Base-by-base conservation (phyloP, 768 basidiomycete genomes). In the Lentinula edodes region DNA sequence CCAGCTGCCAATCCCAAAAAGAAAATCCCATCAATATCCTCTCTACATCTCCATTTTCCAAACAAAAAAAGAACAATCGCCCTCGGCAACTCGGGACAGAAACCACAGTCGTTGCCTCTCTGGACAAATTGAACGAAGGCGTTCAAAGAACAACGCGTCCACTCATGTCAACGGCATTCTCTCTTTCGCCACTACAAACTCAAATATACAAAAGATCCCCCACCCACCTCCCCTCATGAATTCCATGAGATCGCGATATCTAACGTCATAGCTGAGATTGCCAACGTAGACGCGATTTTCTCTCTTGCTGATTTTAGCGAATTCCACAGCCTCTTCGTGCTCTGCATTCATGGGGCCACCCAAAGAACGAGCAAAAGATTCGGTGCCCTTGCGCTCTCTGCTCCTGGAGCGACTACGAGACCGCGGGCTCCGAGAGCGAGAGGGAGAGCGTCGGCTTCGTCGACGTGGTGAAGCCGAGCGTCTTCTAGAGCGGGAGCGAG, bases 171-270 rank as follows among this genome's bases (percentile, higher is more conserved):
- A 48, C 46, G 46, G 46, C 46, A 48, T 23, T 28, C 46, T 48
- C 46, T 48, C 20, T 20, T 80, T 86, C 85, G 83, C 88, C 86
- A 85, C 86, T 78, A 95, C 95, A 90, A 70, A 92, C 78, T 73
- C 77, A 74, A 83, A 85, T 78, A 87, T 82, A 77, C 80, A 80
- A 86, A 60, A 60, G 39, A 86, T 84, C 88, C 87, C 85, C 86
- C 79, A 95, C 95, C 90, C 93, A 97, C 95, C 95, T 94, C 93
- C 92, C 89, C 92, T 85, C 94, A 97, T 96, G 74, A 97, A 98
- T 87, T 98, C 94, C 86, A 95, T 94, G 76, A 99, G 83, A 81
- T 98, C 97, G 78, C 94, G 86, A 80, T 96, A 98, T 79, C 90
- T 95, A 87, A 95, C 93, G 75, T 96, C 93, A 82, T 98, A 99